These are phyloP conservation scores for Raffaelea arxii DNA, from an alignment of 2,329 filamentous ascomycete species.

Conservation along the genomic window DNA sequence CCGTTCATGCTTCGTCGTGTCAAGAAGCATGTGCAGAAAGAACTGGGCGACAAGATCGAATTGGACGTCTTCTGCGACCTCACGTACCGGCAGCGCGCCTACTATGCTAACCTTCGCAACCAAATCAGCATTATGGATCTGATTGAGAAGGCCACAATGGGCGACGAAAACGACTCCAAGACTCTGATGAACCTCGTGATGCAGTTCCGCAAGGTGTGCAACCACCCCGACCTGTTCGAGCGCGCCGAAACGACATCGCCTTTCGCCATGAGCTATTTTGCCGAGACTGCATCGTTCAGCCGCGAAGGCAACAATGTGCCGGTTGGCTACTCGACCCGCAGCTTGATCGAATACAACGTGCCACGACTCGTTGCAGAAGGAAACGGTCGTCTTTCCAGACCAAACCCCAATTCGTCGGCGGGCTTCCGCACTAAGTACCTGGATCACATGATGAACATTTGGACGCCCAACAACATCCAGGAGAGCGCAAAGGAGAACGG, in stretches of 20 bases:
- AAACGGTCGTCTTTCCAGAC: constrained; percentile 63
- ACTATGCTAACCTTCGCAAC: constrained; percentile 86
- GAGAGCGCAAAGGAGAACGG: constrained; percentile 50
- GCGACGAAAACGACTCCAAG: constrained; percentile 88
- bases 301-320: constrained; percentile 74
- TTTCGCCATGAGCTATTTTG: constrained; percentile 75
- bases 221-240: constrained; percentile 95
- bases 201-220: constrained; percentile 99
- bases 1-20: constrained; percentile 99
- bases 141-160: constrained; percentile 90
- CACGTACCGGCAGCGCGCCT: constrained; percentile 88
- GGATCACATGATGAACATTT: constrained; percentile 80
- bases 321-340: constrained; percentile 81
- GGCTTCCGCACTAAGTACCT: constrained; percentile 76
- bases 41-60: constrained; percentile 98
- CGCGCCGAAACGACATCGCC: constrained; percentile 85
- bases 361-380: constrained; percentile 77
- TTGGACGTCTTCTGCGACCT: constrained; percentile 92
- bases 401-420: constrained; percentile 65
- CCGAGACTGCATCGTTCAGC: constrained; percentile 90
- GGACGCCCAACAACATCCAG: constrained; percentile 68
- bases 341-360: constrained; percentile 72
- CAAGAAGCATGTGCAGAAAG: constrained; percentile 99
- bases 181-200: constrained; percentile 99
- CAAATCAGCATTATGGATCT: constrained; percentile 98